phyloP scores from a whole-genome alignment of 148 eudicot species.

The Pouteria glomerata region DNA sequence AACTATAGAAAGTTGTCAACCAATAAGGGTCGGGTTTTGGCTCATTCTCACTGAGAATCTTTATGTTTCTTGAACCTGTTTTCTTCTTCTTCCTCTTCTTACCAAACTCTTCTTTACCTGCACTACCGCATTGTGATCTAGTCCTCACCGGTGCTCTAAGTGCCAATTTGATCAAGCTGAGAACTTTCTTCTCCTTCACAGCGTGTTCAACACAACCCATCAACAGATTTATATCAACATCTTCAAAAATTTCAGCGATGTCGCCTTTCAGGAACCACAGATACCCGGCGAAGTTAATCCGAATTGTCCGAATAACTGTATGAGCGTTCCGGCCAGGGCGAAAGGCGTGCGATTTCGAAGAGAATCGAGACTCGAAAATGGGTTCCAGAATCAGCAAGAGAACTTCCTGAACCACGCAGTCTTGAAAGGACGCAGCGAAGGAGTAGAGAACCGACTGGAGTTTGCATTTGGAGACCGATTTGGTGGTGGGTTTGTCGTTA shows the following conservation, averaged over 20 bases:
- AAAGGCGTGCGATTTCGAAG: conserved; percentile 74
- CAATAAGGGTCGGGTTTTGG: conserved; percentile 97
- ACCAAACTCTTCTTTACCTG: conserved; percentile 11
- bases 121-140: conserved; percentile 6
- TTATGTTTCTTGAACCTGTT: conserved; percentile 41
- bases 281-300: conserved; percentile 87
- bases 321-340: conserved; percentile 79
- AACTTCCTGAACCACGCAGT: conserved; percentile 78
- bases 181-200: conserved; percentile 66
- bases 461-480: conserved; percentile 33
- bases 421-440: conserved; percentile 56
- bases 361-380: conserved; percentile 74
- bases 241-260: conserved; percentile 45
- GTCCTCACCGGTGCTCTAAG: conserved; percentile 18
- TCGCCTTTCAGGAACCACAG: conserved; percentile 86
- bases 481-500: conserved; percentile 32
- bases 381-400: conserved; percentile 79
- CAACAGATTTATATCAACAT: conserved; percentile 39
- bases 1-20: conserved; percentile 68
- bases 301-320: conserved; percentile 77
- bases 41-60: conserved; percentile 62
- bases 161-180: conserved; percentile 54
- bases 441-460: too few species aligned
- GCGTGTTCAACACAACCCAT: conserved; percentile 53
- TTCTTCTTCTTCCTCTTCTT: conserved; percentile 41